These are phyloP conservation scores for Lophium mytilinum DNA, from an alignment of 495 filamentous ascomycete genomes.

Conservation along the genomic window DNA sequence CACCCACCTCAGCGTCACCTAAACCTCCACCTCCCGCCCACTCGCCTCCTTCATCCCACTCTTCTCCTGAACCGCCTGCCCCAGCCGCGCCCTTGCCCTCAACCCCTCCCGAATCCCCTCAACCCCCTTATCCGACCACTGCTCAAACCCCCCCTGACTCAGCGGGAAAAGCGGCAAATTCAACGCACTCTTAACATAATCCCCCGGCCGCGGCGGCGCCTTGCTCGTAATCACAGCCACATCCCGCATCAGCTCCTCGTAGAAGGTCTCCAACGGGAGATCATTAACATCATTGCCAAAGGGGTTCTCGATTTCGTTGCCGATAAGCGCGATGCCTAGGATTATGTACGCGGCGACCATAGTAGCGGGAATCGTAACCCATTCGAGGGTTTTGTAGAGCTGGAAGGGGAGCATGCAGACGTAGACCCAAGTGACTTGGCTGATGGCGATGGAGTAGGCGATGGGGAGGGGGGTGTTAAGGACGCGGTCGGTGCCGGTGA, in stretches of 20 bases:
- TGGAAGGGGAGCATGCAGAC: constrained; percentile 80
- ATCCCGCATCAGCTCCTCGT: constrained; percentile 60
- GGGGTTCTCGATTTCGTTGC: constrained; percentile 85
- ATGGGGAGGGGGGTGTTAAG: constrained; percentile 77
- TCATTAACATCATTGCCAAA: constrained; percentile 87
- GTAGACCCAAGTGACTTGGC: constrained; percentile 84
- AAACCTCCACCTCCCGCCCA: background rate
- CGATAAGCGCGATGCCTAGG: constrained; percentile 66
- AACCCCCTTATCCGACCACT: constrained; percentile 54
- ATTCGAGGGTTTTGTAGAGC: constrained; percentile 51
- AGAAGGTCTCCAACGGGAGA: constrained; percentile 70
- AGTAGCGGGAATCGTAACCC: constrained; percentile 79
- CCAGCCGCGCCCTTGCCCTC: constrained; percentile 1
- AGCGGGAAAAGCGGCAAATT: constrained; percentile 66
- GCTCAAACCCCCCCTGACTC: constrained; percentile 46
- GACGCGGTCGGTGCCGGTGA: constrained; percentile 69
- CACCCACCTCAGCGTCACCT: background rate
- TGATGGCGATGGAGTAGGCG: constrained; percentile 78
- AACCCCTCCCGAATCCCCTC: constrained; percentile 52
- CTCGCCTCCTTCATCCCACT: background rate
- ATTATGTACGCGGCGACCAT: constrained; percentile 77
- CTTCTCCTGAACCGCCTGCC: background rate
- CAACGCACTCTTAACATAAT: constrained; percentile 48
- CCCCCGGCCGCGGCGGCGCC: constrained; percentile 45
- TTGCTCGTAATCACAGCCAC: constrained; percentile 62